These are phyloP conservation scores for Dactylellina leptospora DNA, from an alignment of 2,329 filamentous ascomycete genomes.

Conservation along the genomic window DNA sequence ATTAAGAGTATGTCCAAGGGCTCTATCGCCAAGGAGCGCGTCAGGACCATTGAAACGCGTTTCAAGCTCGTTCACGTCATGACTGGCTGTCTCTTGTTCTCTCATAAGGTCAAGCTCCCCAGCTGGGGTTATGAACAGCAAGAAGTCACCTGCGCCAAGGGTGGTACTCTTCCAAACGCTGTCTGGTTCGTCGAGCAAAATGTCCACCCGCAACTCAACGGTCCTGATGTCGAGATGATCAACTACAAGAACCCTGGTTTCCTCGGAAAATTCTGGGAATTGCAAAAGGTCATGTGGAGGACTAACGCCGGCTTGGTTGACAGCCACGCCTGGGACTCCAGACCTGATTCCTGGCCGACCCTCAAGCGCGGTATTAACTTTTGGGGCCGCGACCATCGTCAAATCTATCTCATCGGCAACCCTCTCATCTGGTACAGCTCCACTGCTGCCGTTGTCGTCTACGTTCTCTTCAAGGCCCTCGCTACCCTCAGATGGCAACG, in stretches of 20 bases:
- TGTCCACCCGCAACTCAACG: constrained; percentile 76
- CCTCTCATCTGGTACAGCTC: constrained; percentile 94
- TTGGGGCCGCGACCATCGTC: constrained; percentile 92
- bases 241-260: constrained; percentile 96
- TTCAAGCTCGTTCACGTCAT: constrained; percentile 95
- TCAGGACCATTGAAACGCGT: constrained; percentile 95
- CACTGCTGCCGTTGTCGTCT: constrained; percentile 78
- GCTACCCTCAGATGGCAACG: constrained; percentile 93
- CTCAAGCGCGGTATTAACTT: constrained; percentile 97
- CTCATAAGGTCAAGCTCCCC: constrained; percentile 97
- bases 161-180: constrained; percentile 92
- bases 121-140: constrained; percentile 99
- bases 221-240: constrained; percentile 82
- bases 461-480: constrained; percentile 84
- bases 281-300: constrained; percentile 98
- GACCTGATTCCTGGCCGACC: constrained; percentile 90
- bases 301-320: constrained; percentile 97
- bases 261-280: constrained; percentile 96
- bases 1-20: constrained; percentile 86
- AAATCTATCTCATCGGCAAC: constrained; percentile 96
- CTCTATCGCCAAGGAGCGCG: constrained; percentile 77
- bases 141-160: constrained; percentile 95
- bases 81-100: constrained; percentile 96
- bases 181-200: constrained; percentile 97
- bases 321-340: constrained; percentile 97